Conservation (phyloP, 768 basidiomycete genomes). For the Phanerochaete carnosa region DNA sequence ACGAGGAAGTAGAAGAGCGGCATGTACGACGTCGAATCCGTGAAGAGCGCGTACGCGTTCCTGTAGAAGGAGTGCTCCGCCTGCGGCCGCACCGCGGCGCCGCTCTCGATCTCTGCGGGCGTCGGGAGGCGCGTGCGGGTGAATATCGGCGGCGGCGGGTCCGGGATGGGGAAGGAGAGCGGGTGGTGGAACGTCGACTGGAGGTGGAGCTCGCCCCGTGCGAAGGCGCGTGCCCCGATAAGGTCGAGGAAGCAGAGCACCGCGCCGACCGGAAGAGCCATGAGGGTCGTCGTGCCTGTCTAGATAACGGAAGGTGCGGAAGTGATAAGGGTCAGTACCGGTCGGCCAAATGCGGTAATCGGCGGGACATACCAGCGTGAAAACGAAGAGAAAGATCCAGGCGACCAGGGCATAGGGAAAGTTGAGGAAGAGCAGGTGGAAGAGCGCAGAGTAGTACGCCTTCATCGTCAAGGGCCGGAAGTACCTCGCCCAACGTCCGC, state of each 20-base stretch:
- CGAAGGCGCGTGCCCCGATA: constrained; percentile 66
- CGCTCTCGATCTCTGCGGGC: constrained; percentile 47
- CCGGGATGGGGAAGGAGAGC: constrained; percentile 56
- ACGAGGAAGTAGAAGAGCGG: constrained; percentile 87
- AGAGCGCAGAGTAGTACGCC: constrained; percentile 62
- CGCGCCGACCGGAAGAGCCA: constrained; percentile 75
- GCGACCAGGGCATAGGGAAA: constrained; percentile 76
- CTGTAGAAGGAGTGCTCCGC: constrained; percentile 75
- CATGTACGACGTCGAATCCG: constrained; percentile 79
- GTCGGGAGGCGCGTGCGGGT: constrained; percentile 54
- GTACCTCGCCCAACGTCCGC: constrained; percentile 48
- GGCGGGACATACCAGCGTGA: constrained; percentile 61
- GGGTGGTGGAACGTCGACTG: constrained; percentile 71
- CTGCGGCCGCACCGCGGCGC: constrained; percentile 27
- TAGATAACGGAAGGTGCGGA: constrained; percentile 27
- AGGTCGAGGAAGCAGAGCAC: constrained; percentile 76
- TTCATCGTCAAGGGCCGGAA: constrained; percentile 56
- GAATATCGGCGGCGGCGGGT: constrained; percentile 74
- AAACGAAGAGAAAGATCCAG: constrained; percentile 78
- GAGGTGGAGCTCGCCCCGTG: constrained; percentile 70
- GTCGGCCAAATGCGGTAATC: background rate
- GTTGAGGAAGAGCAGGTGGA: constrained; percentile 72
- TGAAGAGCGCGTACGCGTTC: constrained; percentile 82
- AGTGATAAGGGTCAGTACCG: background rate
- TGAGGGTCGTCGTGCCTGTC: constrained; percentile 78